Evolutionary conservation across 345 rosid genomes (phyloP).

Genomic region (Ceriops zippeliana): DNA sequence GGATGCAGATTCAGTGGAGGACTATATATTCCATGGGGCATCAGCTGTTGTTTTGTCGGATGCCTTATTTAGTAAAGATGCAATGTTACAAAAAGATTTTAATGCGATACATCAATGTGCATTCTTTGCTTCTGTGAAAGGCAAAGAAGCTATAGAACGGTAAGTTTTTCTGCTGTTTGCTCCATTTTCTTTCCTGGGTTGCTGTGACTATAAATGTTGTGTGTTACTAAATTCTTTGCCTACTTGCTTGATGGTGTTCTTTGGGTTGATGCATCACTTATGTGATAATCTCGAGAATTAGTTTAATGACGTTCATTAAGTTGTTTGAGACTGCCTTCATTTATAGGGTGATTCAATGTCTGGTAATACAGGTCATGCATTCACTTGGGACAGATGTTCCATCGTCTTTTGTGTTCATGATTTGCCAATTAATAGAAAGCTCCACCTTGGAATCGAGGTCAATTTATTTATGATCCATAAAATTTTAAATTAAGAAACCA

Average conservation of each 20-base stretch:
- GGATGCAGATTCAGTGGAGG: constrained; percentile 42
- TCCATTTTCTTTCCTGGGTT: neutral
- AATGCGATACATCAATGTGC: constrained; percentile 35
- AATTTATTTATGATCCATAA: too few relatives aligned
- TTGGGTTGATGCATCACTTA: neutral
- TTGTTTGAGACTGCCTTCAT: too few relatives aligned
- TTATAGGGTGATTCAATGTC: too few relatives aligned
- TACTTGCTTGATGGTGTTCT: neutral
- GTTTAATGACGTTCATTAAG: too few relatives aligned
- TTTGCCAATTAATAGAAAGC: too few relatives aligned
- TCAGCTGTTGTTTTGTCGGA: constrained; percentile 54
- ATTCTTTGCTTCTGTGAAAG: constrained; percentile 35
- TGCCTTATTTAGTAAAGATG: constrained; percentile 46
- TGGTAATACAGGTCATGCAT: too few relatives aligned
- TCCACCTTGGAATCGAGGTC: too few relatives aligned
- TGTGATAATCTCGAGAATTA: neutral
- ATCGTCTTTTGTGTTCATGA: too few relatives aligned
- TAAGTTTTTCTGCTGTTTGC: constrained; percentile 9
- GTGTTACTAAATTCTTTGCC: neutral
- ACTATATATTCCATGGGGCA: constrained; percentile 48
- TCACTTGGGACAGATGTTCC: too few relatives aligned
- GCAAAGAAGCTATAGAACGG: constrained; percentile 39
- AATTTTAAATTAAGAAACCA: too few relatives aligned
- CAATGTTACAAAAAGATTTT: constrained; percentile 35
- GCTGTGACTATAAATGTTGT: neutral